A percentile compares a stretch with the other conserved stretches of the same genome.
Conservation (phyloP, 257 asterid species). For the Solanum bukasovii region DNA sequence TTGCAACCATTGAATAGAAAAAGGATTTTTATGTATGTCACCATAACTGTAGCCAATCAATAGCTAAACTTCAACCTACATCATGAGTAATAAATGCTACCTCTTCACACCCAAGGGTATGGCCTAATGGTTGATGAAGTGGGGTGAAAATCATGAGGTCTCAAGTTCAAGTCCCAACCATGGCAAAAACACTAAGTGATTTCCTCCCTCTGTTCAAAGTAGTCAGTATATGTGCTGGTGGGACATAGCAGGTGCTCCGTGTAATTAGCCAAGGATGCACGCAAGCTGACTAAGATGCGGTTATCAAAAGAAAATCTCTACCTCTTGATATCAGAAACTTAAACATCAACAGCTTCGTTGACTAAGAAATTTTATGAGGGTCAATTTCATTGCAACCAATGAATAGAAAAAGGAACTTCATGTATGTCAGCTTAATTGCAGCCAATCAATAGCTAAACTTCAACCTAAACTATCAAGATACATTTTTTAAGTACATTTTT, state of each 20-base stretch:
- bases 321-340: not conserved
- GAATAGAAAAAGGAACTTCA: not conserved
- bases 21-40: not conserved
- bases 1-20: not conserved
- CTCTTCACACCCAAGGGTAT: not conserved
- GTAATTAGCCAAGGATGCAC: not conserved
- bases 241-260: not conserved
- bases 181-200: not conserved
- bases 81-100: not conserved
- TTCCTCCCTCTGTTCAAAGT: not conserved
- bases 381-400: not conserved
- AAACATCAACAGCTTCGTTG: not conserved
- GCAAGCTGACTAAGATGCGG: not conserved
- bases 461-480: not conserved
- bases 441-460: not conserved
- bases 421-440: not conserved
- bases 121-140: not conserved
- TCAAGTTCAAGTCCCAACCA: not conserved
- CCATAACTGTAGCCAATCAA: not conserved
- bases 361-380: not conserved
- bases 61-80: not conserved
- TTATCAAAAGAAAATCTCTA: not conserved
- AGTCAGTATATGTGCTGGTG: not conserved
- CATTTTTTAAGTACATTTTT: not conserved
- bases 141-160: not conserved